Base-by-base conservation (phyloP, 345 rosid genomes). In the Eutrema yunnanense region DNA sequence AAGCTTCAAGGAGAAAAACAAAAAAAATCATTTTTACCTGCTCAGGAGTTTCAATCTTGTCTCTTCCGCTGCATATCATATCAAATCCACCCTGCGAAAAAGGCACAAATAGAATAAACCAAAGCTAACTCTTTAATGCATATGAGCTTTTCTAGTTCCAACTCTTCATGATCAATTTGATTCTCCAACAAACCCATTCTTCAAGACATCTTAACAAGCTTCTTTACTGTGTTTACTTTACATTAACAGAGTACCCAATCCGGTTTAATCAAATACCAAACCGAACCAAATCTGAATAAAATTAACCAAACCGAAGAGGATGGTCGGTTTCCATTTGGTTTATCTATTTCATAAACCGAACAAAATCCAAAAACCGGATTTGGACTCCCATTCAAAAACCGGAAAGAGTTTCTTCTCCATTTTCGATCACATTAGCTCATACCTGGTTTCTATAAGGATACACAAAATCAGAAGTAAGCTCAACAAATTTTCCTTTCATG, bases 11-110 rank as follows among this genome's bases (percentile, higher is more conserved):
- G 19, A 53, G 16, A 55, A 48, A 2, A 50, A 26, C 53, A 30
- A 16, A 44, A 10, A 19, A 19, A 19, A 0, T 19, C 22, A 4
- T 9, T 16, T n/a, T 58, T 62, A 89, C 99, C 90, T 92, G 99
- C 64, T 90, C 96, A 32, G 96, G 97, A 62, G 96, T 86, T 85
- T 95, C 98, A 59, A 92, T 95, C 77, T 95, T 95, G 90, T 95
- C 99, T 77, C 98, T 85, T 53, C 98, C 96, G 85, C 99, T 95
- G 78, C 96, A 85, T 65, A 95, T 92, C 98, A 95, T 95, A 75
- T 95, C 96, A 51, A 95, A 95, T 30, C 99, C 99, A 81, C 99
- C 98, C 98, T 95, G 81, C 11, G 19, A 63, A 61, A 71, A 54
- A 2, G 4, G 27, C 40, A 67, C 49, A 66, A 22, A 26, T 22